Evolutionary conservation across 768 basidiomycete genomes (phyloP), one percentile per base, ranked within the genome.

Genomic region (Agrocybe pediades): DNA sequence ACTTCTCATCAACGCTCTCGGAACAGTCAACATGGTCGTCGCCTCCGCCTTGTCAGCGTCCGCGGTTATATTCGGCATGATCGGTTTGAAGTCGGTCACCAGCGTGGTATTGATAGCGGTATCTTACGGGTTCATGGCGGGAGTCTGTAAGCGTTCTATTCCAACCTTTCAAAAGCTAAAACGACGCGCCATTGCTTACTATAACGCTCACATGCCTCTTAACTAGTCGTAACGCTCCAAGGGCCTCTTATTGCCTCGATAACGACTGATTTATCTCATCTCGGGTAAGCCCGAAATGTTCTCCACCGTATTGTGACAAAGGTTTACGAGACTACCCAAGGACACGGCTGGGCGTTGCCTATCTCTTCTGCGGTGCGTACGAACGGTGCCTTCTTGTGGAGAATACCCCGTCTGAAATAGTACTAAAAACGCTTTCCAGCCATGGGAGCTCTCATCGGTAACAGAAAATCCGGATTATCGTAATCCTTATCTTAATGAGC

Each of bases 21-120:
- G 53, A 8, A 39, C 48, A n/a, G 20, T 46, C 30, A 54, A 47
- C 19, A 47, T 54, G 53, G 25, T 48, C 24, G 33, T 41, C 2
- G 27, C 41, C 8, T 25, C 53, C 8, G 33, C 46, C 20, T 13
- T 39, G 13, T n/a, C 24, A 6, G 46, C 33, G 36, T 42, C 53
- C 3, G 36, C 25, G 23, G 40, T 54, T 21, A 54, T 48, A n/a
- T 47, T 54, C 23, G 53, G 43, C 5, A 54, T 49, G 30, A 49
- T 41, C n/a, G 48, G 42, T 15, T 21, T 55, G 9, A 49, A 47
- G 8, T 39, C 24, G 19, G 21, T 55, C 17, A 24, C 42, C 6
- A 49, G 42, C 30, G 41, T 40, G 17, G 25, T 49, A 39, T n/a
- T 42, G n/a, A 20, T 49, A 15, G 54, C 47, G 8, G 40, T 49